Conservation (phyloP, 2,329 filamentous ascomycete species). For the Pseudogymnoascus sp. region DNA sequence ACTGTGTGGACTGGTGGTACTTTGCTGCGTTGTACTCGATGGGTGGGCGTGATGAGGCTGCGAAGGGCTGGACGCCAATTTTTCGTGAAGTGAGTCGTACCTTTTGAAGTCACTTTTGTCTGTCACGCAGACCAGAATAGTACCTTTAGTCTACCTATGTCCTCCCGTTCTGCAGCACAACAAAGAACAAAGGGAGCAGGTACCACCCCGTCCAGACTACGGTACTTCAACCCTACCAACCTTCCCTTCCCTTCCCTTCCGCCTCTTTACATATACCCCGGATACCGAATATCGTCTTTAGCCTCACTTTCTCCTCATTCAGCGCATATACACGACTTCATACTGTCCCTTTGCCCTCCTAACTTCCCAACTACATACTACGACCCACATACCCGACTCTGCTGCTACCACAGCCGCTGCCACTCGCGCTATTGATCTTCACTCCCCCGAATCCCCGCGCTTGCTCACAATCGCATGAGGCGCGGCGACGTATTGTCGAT, state of each 20-base stretch:
- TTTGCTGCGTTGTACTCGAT: not conserved
- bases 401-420: not conserved
- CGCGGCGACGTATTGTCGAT: constrained; percentile 2
- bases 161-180: not conserved
- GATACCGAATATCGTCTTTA: constrained; percentile 3
- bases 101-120: not conserved
- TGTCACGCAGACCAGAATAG: no score
- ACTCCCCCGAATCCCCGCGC: not conserved
- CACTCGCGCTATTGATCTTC: not conserved
- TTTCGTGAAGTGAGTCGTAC: not conserved
- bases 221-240: not conserved
- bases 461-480: not conserved
- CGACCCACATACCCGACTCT: not conserved
- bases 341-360: not conserved
- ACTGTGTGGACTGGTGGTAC: not conserved
- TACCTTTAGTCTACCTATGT: not conserved
- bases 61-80: not conserved
- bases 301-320: constrained; percentile 2
- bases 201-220: not conserved
- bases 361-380: not conserved
- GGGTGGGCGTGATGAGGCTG: not conserved
- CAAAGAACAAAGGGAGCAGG: not conserved
- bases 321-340: not conserved
- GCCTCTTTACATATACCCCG: constrained; percentile 2
- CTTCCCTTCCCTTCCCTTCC: constrained; percentile 4